Evolutionary conservation across 179 eudicot species (phyloP).

Genomic region (Corrigiola litoralis): DNA sequence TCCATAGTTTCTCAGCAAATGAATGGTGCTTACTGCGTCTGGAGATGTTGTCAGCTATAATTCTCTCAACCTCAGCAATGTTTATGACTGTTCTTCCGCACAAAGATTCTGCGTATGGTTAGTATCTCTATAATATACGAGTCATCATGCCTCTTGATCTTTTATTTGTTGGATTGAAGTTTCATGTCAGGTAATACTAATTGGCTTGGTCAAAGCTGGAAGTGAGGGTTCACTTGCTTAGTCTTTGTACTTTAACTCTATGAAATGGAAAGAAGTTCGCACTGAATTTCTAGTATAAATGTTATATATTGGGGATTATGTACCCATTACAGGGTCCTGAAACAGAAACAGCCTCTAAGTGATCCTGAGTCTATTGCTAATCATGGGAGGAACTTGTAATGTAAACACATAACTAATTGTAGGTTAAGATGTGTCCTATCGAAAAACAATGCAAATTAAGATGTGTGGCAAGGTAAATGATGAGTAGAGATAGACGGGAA

Average conservation of each 20-base stretch:
- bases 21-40: slow-evolving; percentile 17
- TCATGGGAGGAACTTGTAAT: too few relatives aligned
- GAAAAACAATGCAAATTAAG: not conserved
- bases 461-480: not conserved
- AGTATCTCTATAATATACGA: too few relatives aligned
- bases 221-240: too few relatives aligned
- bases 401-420: not conserved
- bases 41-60: slow-evolving; percentile 8
- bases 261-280: too few relatives aligned
- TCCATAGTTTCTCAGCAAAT: slow-evolving; percentile 17
- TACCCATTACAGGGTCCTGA: too few relatives aligned
- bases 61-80: slow-evolving; percentile 14
- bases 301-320: too few relatives aligned
- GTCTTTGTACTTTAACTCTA: too few relatives aligned
- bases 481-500: not conserved
- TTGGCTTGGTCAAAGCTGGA: too few relatives aligned
- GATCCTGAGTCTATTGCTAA: too few relatives aligned
- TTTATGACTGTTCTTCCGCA: slow-evolving; percentile 18
- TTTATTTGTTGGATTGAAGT: not conserved
- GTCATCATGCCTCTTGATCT: too few relatives aligned
- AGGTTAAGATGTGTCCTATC: not conserved
- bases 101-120: slow-evolving; percentile 2
- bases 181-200: not conserved
- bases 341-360: too few relatives aligned
- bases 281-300: too few relatives aligned